phyloP scores from a whole-genome alignment of 129 eudicot genomes.

The carrot (Daucus carota) region DNA sequence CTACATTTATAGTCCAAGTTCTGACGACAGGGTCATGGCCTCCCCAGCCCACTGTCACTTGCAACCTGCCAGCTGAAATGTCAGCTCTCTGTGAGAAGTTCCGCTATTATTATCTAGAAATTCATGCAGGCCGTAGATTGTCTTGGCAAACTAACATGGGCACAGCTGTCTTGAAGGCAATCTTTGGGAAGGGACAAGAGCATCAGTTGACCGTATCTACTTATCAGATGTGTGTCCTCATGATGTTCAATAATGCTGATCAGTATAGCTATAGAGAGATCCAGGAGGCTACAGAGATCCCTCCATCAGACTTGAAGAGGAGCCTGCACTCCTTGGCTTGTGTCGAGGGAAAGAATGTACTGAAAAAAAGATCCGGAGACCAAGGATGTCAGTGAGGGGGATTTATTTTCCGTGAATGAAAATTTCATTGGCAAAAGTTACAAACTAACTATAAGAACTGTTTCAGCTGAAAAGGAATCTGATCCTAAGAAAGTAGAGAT shows the following conservation, averaged over 20 bases:
- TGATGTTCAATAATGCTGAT: slow-evolving; percentile 62
- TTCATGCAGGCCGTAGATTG: slow-evolving; percentile 63
- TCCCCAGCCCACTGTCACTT: slow-evolving; percentile 52
- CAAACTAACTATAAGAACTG: slow-evolving; percentile 71
- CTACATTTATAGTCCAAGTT: slow-evolving; percentile 58
- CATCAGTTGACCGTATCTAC: slow-evolving; percentile 73
- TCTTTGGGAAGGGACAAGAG: slow-evolving; percentile 55
- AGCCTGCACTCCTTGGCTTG: slow-evolving; percentile 70
- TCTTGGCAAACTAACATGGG: slow-evolving; percentile 93
- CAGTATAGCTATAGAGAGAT: slow-evolving; percentile 46
- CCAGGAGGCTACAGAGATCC: slow-evolving; percentile 73
- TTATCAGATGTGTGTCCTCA: slow-evolving; percentile 70
- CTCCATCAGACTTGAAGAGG: slow-evolving; percentile 56
- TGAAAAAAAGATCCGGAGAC: slow-evolving; percentile 68
- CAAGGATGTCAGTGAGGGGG: slow-evolving; percentile 58
- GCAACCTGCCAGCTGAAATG: slow-evolving; percentile 67
- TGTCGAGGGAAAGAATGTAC: slow-evolving; percentile 76
- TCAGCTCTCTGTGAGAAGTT: slow-evolving; percentile 62
- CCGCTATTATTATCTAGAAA: slow-evolving; percentile 61
- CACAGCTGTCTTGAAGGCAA: slow-evolving; percentile 57
- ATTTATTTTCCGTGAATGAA: slow-evolving; percentile 57
- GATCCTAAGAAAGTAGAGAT: slow-evolving; percentile 68
- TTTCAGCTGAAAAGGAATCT: slow-evolving; percentile 70
- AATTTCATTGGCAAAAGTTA: slow-evolving; percentile 57
- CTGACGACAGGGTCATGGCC: slow-evolving; percentile 66